Base-by-base conservation (phyloP, 176 grass and related monocot genomes). In the Musa acuminata region DNA sequence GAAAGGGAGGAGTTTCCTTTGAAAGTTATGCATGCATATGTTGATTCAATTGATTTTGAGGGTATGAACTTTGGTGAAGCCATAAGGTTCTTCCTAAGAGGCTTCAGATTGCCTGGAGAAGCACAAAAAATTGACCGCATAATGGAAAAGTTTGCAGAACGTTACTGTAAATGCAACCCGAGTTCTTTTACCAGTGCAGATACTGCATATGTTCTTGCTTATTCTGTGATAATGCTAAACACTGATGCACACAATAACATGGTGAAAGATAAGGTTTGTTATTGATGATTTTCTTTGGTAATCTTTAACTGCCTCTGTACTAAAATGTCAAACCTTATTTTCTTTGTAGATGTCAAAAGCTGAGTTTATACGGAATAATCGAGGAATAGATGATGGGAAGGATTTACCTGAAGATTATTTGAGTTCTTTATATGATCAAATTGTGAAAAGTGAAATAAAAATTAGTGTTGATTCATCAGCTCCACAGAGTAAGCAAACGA, bases 21-120 rank as follows among this genome's bases (percentile, higher is more conserved):
- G 63, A 94, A 89, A 87, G 95, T 98, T 57, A 98, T 98, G 95
- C 95, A 98, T 87, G 95, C 95, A 60, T 98, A 91, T 84, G 95
- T 98, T 67, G 95, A 98, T 60, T 78, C 95, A 78, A 78, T 94
- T 25, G 81, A 98, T 72, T 94, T 98, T 52, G 52, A 94, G 79
- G 80, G 77, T 50, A 91, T 94, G 95, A 86, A 98, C 78, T 98
- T 98, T 29, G 90, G 90, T 78, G 86, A 91, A 80, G 95, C 95
- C 27, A 98, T 93, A 76, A 93, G 90, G 55, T 91, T 85, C 73
- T 93, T 93, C 83, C 87, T 98, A 64, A 86, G 82, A 85, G 90
- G 90, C 82, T 98, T 98, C 78, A 91, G 86, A 51, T 81, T 98
- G 64, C 95, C 95, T 62, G 95, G 90, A 78, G 95, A 98, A 88